A percentile compares a stretch with the other conserved stretches of the same genome.
These are phyloP conservation scores for Vachellia collinsii DNA, from an alignment of 306 rosid genomes.

Conservation along the genomic window DNA sequence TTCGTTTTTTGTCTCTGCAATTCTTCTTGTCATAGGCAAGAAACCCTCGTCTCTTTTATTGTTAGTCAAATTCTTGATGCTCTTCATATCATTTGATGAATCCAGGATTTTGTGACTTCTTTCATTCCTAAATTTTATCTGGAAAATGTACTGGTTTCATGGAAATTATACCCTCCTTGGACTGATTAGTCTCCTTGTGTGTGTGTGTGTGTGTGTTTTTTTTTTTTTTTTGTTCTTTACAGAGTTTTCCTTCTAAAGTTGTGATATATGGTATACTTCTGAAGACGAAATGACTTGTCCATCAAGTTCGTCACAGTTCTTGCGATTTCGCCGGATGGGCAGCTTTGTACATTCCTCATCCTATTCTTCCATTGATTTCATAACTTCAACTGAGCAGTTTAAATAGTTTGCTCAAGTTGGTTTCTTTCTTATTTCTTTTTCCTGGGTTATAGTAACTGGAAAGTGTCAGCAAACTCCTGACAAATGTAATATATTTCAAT, in stretches of 20 bases:
- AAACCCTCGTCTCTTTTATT: conserved; percentile 11
- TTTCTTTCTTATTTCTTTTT: conserved; percentile 15
- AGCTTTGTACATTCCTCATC: conserved; percentile 45
- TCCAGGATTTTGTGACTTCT: conserved; percentile 5
- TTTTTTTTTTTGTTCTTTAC: conserved; percentile 33
- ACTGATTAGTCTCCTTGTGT: conserved; percentile 2
- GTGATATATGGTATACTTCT: conserved; percentile 34
- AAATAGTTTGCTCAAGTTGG: conserved; percentile 40
- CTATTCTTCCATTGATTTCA: conserved; percentile 46
- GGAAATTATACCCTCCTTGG: neutral
- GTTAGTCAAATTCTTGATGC: neutral
- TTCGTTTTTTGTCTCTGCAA: conserved; percentile 22
- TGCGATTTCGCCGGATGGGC: conserved; percentile 38
- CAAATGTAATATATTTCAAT: conserved; percentile 40
- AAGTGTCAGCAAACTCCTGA: conserved; percentile 29
- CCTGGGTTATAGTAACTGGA: conserved; percentile 36
- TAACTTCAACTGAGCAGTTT: conserved; percentile 40
- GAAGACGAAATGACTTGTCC: conserved; percentile 40
- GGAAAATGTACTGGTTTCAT: neutral
- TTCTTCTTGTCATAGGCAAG: conserved; percentile 22
- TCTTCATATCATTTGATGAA: conserved; percentile 6
- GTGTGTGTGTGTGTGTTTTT: neutral
- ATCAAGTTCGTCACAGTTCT: conserved; percentile 39
- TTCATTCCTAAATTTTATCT: neutral
- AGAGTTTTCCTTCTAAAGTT: conserved; percentile 37